A percentile compares a stretch with the other conserved stretches of the same genome.
phyloP scores from a whole-genome alignment of 495 filamentous ascomycete genomes.

The Elasticomyces elasticus region DNA sequence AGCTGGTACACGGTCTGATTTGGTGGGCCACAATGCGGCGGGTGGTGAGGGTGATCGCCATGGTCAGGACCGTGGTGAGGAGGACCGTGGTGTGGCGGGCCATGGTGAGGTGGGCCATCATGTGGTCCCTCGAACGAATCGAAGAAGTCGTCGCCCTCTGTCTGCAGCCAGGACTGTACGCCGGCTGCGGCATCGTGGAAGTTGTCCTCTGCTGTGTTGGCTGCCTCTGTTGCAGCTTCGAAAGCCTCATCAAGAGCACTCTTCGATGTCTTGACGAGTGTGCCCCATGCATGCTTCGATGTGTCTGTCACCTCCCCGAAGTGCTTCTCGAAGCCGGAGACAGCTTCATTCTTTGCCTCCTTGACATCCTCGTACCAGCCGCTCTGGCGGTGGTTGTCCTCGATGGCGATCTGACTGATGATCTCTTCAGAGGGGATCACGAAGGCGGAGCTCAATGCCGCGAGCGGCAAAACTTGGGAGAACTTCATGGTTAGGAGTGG shows the following conservation, averaged over 20 bases:
- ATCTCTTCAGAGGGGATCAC: slow-evolving; percentile 48
- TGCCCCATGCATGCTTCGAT: slow-evolving; percentile 25
- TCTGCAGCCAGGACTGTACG: slow-evolving; percentile 37
- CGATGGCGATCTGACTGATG: slow-evolving; percentile 35
- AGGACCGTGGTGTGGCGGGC: slow-evolving; percentile 17
- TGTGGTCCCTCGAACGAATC: slow-evolving; percentile 26
- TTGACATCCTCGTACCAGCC: slow-evolving; percentile 31
- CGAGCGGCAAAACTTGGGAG: slow-evolving; percentile 42
- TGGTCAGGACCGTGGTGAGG: slow-evolving; percentile 17
- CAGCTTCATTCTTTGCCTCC: slow-evolving; percentile 29
- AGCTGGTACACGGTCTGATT: slow-evolving; percentile 70
- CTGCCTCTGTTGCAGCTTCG: slow-evolving; percentile 28
- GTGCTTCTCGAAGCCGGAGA: slow-evolving; percentile 20
- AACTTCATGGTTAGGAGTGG: slow-evolving; percentile 37
- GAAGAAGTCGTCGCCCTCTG: slow-evolving; percentile 18
- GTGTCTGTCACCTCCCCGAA: slow-evolving; percentile 5
- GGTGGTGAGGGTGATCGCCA: slow-evolving; percentile 26
- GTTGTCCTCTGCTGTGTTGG: slow-evolving; percentile 30
- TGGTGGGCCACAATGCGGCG: slow-evolving; percentile 26
- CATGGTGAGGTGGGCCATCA: slow-evolving; percentile 23
- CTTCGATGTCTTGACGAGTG: slow-evolving; percentile 31
- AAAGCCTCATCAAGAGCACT: slow-evolving; percentile 42
- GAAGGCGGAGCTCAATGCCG: slow-evolving; percentile 45
- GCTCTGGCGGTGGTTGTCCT: slow-evolving; percentile 27
- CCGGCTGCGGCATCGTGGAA: slow-evolving; percentile 35